Conservation (phyloP, 78 protist species). For the Monosiga brevicollis region DNA sequence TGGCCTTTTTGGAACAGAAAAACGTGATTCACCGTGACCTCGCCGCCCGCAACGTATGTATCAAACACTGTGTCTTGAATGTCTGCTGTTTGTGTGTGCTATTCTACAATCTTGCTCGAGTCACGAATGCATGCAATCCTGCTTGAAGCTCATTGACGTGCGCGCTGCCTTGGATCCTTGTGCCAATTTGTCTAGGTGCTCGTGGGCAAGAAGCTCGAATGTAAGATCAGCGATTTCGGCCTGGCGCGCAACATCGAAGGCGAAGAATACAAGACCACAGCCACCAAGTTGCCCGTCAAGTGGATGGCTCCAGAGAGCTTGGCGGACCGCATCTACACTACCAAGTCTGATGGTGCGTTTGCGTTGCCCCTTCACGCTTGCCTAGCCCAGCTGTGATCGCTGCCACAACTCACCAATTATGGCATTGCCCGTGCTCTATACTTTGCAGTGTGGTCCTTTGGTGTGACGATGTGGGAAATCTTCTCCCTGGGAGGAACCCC, state of each 20-base stretch:
- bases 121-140: not conserved
- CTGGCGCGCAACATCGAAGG: not conserved
- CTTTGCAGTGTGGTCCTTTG: too few relatives aligned
- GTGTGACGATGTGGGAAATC: too few relatives aligned
- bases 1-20: not conserved
- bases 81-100: not conserved
- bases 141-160: not conserved
- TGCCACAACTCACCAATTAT: too few relatives aligned
- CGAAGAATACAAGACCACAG: not conserved
- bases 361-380: too few relatives aligned
- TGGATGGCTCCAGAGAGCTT: not conserved
- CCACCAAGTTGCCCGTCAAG: not conserved
- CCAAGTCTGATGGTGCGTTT: too few relatives aligned
- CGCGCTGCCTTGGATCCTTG: not conserved
- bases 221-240: not conserved
- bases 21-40: not conserved
- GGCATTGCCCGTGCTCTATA: too few relatives aligned
- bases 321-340: not conserved
- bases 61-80: not conserved
- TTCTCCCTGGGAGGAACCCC: too few relatives aligned
- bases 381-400: too few relatives aligned
- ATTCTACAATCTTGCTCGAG: not conserved
- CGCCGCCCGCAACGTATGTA: not conserved
- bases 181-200: not conserved
- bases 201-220: not conserved